phyloP scores from a whole-genome alignment of 129 eudicot genomes.

The Daucus carota region DH1_v3.0 NC_030383.2:45419001-45419500 shows the following conservation, averaged over 20 bases:
- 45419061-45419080: constrained; percentile 62
- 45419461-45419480: neutral
- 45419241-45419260: neutral
- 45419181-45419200: constrained; percentile 35
- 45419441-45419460: neutral
- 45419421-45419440: constrained; percentile 21
- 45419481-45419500: neutral
- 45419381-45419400: neutral
- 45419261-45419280: constrained; percentile 12
- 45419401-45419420: neutral
- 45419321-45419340: constrained; percentile 20
- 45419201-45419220: constrained; percentile 10
- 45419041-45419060: constrained; percentile 56
- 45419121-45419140: neutral
- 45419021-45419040: constrained; percentile 46
- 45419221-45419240: neutral
- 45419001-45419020: constrained; percentile 51
- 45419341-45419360: constrained; percentile 29
- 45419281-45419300: constrained; percentile 13
- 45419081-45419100: constrained; percentile 33
- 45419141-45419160: neutral
- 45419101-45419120: neutral
- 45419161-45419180: constrained; percentile 37
- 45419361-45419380: constrained; percentile 30
- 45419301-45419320: constrained; percentile 19